Base-by-base conservation (phyloP, 805 yeast genomes). In the Hyphopichia homilentoma region DNA sequence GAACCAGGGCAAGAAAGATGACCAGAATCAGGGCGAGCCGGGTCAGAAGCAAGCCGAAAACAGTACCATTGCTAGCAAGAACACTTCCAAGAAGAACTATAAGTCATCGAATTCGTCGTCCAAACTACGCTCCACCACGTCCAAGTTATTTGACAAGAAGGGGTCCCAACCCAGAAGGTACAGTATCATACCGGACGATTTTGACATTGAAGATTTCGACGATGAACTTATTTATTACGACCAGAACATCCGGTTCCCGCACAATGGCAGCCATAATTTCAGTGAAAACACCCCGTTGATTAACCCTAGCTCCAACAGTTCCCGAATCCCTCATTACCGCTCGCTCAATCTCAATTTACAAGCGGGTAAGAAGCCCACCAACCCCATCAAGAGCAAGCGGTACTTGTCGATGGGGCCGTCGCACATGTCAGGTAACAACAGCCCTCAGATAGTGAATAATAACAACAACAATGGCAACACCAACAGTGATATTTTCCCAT, bases 81-180 rank as follows among this genome's bases (percentile, higher is more conserved):
- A 37, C 20, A 45, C 52, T 14, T 35, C 48, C 13, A 50, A 50
- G 30, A 57, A 54, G 34, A 52, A 53, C 22, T 48, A 47, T 34
- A 52, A 53, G 31, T 41, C 66, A 4, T 52, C 65, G 5, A 52
- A 56, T 2, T 43, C 68, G 0, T 57, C 65, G 2, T 63, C 70
- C 1, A 77, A 70, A 32, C 57, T 78, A 27, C 55, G 84, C 25
- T 77, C 88, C 2, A 81, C 87, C 2, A 80, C 88, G 0, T 81
- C 88, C 1, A 79, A 80, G 40, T 58, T 83, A 5, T 83, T 84
- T 54, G 90, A 83, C 45, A 73, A 77, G 8, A 81, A 77, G 44
- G 88, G 86, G 1, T 75, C 81, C 0, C 83, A 79, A 29, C 77
- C 86, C 5, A 67, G 89, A 47, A 61, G 88, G 21, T 82, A 83